phyloP scores from a whole-genome alignment of 1,139 yeast species.

The Debaryomycetaceae sp. region DNA sequence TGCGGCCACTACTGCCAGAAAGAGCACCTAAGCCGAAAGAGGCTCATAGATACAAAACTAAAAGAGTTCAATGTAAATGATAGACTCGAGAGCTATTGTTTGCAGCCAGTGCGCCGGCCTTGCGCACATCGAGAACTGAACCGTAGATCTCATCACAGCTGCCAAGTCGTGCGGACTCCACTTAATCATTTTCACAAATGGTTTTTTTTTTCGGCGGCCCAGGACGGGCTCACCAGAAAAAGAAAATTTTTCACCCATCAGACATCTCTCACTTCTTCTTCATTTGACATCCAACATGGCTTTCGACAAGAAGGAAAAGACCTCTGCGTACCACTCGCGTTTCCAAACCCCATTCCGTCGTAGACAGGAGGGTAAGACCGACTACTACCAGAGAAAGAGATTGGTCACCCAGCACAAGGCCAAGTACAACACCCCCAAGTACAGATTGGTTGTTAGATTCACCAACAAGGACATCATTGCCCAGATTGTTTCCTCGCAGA shows the following conservation, averaged over 20 bases:
- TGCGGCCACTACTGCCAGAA: slow-evolving; percentile 48
- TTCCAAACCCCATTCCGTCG: slow-evolving; percentile 99
- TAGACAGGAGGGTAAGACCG: slow-evolving; percentile 99
- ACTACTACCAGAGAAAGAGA: slow-evolving; percentile 99
- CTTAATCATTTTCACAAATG: too few relatives aligned
- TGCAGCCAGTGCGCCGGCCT: too few relatives aligned
- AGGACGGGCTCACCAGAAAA: too few relatives aligned
- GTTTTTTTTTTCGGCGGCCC: slow-evolving; percentile 1
- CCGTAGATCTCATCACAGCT: too few relatives aligned
- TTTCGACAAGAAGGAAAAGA: slow-evolving; percentile 69
- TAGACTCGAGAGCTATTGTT: too few relatives aligned
- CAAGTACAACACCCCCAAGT: slow-evolving; percentile 98
- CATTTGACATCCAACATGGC: slow-evolving; percentile 49
- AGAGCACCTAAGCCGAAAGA: slow-evolving; percentile 12
- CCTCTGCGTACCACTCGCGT: slow-evolving; percentile 97
- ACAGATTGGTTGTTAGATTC: slow-evolving; percentile 99
- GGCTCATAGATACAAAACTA: neutral
- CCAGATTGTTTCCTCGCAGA: slow-evolving; percentile 94
- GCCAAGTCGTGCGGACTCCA: too few relatives aligned
- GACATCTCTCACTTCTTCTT: slow-evolving; percentile 1
- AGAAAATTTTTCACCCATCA: slow-evolving; percentile 4
- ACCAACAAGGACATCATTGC: slow-evolving; percentile 99
- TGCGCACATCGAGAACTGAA: too few relatives aligned
- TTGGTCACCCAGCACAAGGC: slow-evolving; percentile 99
- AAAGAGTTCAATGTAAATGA: too few relatives aligned